Conservation (phyloP, 2,329 filamentous ascomycete genomes). For the Westerdykella ornata region DNA sequence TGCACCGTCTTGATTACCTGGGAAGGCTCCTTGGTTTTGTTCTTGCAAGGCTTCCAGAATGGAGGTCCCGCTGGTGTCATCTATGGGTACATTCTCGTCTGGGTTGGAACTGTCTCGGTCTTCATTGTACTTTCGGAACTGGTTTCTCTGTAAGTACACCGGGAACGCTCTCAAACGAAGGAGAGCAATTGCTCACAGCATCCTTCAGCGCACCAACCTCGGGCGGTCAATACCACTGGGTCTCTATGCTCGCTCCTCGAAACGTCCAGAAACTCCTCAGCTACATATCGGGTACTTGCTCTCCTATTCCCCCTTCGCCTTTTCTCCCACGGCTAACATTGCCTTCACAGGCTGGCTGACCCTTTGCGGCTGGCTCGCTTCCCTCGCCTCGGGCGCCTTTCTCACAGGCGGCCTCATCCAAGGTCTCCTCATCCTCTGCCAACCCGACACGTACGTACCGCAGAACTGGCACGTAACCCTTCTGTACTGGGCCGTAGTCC, state of each 20-base stretch:
- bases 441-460: constrained; percentile 30
- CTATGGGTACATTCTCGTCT: constrained; percentile 26
- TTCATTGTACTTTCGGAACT: constrained; percentile 27
- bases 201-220: constrained; percentile 20
- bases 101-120: constrained; percentile 24
- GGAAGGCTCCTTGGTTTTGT: constrained; percentile 21
- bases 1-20: constrained; percentile 27
- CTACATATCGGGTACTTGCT: constrained; percentile 32
- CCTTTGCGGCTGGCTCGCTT: constrained; percentile 37
- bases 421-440: constrained; percentile 34
- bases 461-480: constrained; percentile 47
- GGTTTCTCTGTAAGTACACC: constrained; percentile 25
- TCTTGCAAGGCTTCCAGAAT: constrained; percentile 16
- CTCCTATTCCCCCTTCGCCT: neutral
- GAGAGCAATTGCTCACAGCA: neutral
- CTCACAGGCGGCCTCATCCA: constrained; percentile 25
- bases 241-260: constrained; percentile 38
- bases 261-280: constrained; percentile 36
- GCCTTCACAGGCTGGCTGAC: constrained; percentile 36
- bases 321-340: neutral
- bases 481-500: constrained; percentile 41
- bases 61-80: constrained; percentile 28
- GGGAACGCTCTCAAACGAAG: neutral
- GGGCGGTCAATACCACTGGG: constrained; percentile 34
- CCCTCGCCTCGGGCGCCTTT: constrained; percentile 23